Base-by-base conservation (phyloP, 2,329 filamentous ascomycete genomes). In the Fusarium guadeloupense region DNA sequence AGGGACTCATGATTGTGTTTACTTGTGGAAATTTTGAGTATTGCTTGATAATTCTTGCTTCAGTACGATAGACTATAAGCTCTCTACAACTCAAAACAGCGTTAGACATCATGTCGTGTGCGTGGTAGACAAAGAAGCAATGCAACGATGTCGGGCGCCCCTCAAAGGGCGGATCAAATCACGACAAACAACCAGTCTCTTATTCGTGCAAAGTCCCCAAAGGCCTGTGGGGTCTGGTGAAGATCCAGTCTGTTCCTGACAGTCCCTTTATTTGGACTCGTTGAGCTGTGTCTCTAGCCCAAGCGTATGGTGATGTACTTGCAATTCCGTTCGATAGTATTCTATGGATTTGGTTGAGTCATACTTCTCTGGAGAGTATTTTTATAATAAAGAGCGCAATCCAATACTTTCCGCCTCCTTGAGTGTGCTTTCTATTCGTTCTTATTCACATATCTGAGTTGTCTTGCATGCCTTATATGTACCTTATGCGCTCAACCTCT, bases 161-260 rank as follows among this genome's bases (percentile, higher is more conserved):
- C 53, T 52, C 41, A 39, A 31, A 38, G 42, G 47, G 47, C 47
- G 39, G 50, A 56, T 49, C 42, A 50, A 52, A 39, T 34, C 48
- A 61, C 58, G 61, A 66, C 66, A 69, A 66, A 67, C 61, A n/a
- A 28, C 34, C 43, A 23, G 35, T 30, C 33, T 45, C 34, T 23
- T 25, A 65, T 69, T 69, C 58, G 66, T 41, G 33, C 63, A 64
- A 34, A 38, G 14, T 19, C 25, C 30, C 23, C n/a, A 20, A 40
- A 19, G 33, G 38, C 13, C 28, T 41, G 46, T 39, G 50, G 52
- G 37, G 42, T 41, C 23, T 31, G 12, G 10, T 9, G 25, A 30
- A 17, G 28, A 7, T 7, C 37, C 37, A 54, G 33, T 19, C 34
- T 12, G 45, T 56, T 52, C 40, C 51, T 62, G 38, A 41, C 26